A percentile compares a stretch with the other conserved stretches of the same genome.
Evolutionary conservation across 2,329 filamentous ascomycete species (phyloP).

Genomic region (Neonectria hederae): DNA sequence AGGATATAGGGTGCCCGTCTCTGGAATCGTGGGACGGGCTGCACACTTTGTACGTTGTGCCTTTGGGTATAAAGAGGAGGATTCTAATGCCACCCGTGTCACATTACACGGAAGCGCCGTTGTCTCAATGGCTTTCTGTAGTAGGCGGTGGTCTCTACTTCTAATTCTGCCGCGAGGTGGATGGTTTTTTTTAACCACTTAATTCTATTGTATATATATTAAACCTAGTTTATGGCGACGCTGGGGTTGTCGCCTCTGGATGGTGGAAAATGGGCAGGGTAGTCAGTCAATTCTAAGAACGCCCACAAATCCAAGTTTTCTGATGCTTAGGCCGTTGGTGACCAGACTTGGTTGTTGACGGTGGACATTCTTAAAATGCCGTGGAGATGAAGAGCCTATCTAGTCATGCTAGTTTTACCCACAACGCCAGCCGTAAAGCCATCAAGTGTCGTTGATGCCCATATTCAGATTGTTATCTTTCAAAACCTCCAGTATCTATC

Average conservation of each 20-base stretch:
- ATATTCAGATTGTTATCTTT: too few species aligned
- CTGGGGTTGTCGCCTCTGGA: not conserved
- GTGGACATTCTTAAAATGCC: too few species aligned
- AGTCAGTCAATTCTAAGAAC: not conserved
- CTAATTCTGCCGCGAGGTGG: constrained; percentile 9
- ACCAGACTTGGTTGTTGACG: not conserved
- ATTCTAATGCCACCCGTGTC: not conserved
- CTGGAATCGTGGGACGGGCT: not conserved
- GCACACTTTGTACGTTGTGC: not conserved
- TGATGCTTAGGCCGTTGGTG: not conserved
- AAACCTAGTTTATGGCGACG: constrained; percentile 1
- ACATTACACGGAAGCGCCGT: not conserved
- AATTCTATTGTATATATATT: constrained; percentile 24
- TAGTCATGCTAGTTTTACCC: too few species aligned
- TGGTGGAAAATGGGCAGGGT: not conserved
- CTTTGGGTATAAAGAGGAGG: not conserved
- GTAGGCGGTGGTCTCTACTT: not conserved
- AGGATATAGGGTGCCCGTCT: not conserved
- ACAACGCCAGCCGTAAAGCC: too few species aligned
- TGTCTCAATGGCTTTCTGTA: not conserved
- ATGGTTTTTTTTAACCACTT: constrained; percentile 8
- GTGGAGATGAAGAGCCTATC: too few species aligned
- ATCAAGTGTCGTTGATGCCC: too few species aligned
- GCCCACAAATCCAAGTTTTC: not conserved
- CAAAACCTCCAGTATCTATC: too few species aligned